phyloP scores from a whole-genome alignment of 2,329 filamentous ascomycete species.

The Diaporthe batatas region DNA sequence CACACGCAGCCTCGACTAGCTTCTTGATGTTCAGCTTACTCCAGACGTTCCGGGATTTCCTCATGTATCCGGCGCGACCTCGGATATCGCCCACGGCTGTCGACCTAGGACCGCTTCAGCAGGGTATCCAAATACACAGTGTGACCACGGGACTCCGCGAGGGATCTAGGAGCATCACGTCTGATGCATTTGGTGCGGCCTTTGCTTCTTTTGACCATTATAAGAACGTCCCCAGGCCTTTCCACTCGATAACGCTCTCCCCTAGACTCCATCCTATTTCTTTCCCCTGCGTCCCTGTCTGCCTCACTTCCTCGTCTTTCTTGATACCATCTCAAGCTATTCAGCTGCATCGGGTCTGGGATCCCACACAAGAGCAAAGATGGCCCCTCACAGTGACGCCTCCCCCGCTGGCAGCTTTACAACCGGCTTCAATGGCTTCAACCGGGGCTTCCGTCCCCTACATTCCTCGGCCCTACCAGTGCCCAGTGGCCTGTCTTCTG shows the following conservation, averaged over 20 bases:
- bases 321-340: conserved; percentile 33
- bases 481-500: conserved; percentile 46
- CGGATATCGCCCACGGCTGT: conserved; percentile 29
- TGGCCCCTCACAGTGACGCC: conserved; percentile 63
- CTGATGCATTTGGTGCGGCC: not conserved
- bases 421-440: conserved; percentile 55
- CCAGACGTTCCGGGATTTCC: not conserved
- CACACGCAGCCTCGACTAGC: conserved; percentile 35
- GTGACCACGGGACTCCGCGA: conserved; percentile 16
- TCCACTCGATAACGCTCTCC: not conserved
- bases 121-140: conserved; percentile 11
- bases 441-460: conserved; percentile 49
- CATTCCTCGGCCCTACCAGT: conserved; percentile 50
- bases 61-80: conserved; percentile 24
- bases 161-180: conserved; percentile 30
- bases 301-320: conserved; percentile 9
- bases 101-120: conserved; percentile 19
- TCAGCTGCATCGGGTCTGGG: conserved; percentile 23
- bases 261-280: conserved; percentile 7
- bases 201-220: conserved; percentile 25
- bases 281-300: conserved; percentile 24
- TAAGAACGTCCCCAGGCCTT: conserved; percentile 31
- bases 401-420: conserved; percentile 61
- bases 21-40: conserved; percentile 35
- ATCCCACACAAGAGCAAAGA: conserved; percentile 45